Evolutionary conservation across 2,329 filamentous ascomycete species (phyloP).

Genomic region (Cladobotryum protrusum): DNA sequence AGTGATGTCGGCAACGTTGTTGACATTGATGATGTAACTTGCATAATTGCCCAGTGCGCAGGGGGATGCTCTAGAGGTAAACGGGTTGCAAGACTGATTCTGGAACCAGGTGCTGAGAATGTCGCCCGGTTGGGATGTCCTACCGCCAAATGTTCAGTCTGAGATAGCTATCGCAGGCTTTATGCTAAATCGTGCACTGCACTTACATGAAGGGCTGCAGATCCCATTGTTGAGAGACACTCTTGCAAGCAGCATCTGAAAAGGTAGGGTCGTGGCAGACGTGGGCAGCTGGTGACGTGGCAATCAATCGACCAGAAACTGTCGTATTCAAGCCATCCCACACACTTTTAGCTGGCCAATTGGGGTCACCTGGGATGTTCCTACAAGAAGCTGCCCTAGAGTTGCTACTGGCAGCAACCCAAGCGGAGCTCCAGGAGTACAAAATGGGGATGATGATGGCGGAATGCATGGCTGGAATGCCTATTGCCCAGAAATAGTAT

Average conservation of each 20-base stretch:
- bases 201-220: neutral
- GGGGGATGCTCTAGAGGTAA: conserved; percentile 28
- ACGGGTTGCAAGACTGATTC: conserved; percentile 26
- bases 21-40: conserved; percentile 28
- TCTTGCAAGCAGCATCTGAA: conserved; percentile 34
- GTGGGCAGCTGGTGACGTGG: conserved; percentile 42
- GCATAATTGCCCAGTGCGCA: conserved; percentile 36
- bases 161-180: too few species aligned
- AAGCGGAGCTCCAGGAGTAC: too few species aligned
- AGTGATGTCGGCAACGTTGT: conserved; percentile 21
- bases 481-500: too few species aligned
- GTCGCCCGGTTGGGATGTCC: neutral
- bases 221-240: neutral
- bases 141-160: neutral
- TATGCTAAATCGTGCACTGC: neutral
- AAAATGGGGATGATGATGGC: too few species aligned
- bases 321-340: conserved; percentile 46
- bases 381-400: neutral
- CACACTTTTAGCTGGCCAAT: conserved; percentile 38
- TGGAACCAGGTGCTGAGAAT: conserved; percentile 28
- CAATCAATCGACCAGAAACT: conserved; percentile 41
- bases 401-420: too few species aligned
- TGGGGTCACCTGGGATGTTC: conserved; percentile 37
- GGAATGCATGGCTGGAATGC: too few species aligned
- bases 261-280: conserved; percentile 43